These are phyloP conservation scores for Fusarium continuum DNA, from an alignment of 2,329 filamentous ascomycete genomes.

Conservation along the genomic window DNA sequence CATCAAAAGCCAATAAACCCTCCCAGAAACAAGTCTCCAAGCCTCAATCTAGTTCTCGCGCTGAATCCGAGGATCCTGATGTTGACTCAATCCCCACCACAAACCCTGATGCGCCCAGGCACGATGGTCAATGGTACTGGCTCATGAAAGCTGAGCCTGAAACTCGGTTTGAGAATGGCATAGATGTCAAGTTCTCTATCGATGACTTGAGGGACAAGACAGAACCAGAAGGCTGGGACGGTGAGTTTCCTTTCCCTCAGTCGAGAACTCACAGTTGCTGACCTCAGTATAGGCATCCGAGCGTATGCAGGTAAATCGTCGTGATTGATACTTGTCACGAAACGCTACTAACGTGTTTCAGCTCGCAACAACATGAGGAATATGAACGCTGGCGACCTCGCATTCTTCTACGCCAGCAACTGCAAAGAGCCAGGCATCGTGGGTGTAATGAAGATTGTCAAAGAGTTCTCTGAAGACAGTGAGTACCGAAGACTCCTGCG, in stretches of 20 bases:
- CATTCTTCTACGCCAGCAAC: slow-evolving; percentile 98
- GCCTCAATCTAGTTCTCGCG: not conserved
- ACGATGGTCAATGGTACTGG: slow-evolving; percentile 69
- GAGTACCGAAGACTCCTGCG: slow-evolving; percentile 41
- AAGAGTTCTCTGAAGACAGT: slow-evolving; percentile 84
- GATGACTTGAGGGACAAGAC: slow-evolving; percentile 80
- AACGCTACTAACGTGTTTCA: slow-evolving; percentile 7
- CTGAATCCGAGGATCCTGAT: slow-evolving; percentile 44
- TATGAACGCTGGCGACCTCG: slow-evolving; percentile 91
- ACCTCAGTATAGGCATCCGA: slow-evolving; percentile 53
- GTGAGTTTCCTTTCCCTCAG: slow-evolving; percentile 55
- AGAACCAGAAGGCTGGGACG: slow-evolving; percentile 90
- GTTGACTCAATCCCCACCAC: slow-evolving; percentile 48
- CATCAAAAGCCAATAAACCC: not conserved
- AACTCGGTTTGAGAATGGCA: slow-evolving; percentile 82
- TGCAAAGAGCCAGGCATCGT: slow-evolving; percentile 89
- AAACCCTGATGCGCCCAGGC: slow-evolving; percentile 52
- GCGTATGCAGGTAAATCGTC: slow-evolving; percentile 55
- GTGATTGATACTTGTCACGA: accelerated
- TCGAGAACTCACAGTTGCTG: not conserved
- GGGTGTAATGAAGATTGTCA: slow-evolving; percentile 88
- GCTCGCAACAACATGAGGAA: slow-evolving; percentile 89
- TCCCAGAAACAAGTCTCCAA: not conserved
- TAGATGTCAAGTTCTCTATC: slow-evolving; percentile 93
- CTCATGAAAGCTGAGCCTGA: slow-evolving; percentile 91